Evolutionary conservation across 2,329 filamentous ascomycete genomes (phyloP), one percentile per base, ranked within the genome.

Genomic region (Neofusicoccum cordaticola): DNA sequence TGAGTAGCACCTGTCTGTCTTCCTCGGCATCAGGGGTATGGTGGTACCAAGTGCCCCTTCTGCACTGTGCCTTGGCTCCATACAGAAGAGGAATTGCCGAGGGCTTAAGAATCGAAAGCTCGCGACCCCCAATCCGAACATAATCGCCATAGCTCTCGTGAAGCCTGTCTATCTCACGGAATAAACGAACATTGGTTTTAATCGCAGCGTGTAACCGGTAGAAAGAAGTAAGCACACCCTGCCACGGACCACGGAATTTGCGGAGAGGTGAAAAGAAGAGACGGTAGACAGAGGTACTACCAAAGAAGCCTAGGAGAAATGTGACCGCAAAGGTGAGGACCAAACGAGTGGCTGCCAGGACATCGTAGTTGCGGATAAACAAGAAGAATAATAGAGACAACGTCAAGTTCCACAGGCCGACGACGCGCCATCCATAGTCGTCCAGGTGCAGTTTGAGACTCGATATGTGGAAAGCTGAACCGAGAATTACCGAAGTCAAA

Each of bases 211-310:
- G 42, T 11, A 45, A 41, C 4, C 47, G 31, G 45, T 63, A 65
- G 31, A 62, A 60, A 15, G 52, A 62, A n/a, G 65, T 60, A 1
- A 65, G 7, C 31, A 45, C 60, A 17, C 57, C 62, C 45, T 51
- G 50, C 34, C 53, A 48, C 22, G 65, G 65, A 4, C 62, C 63
- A 5, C 41, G 57, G 44, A 65, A 66, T 37, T 74, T 70, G 19
- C 50, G 71, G 15, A 80, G 70, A 7, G 74, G 77, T 53, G 81
- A 79, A 66, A 80, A 79, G 57, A 77, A 73, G 2, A 72, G 64
- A 19, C 79, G 74, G 67, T 82, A 78, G 22, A 77, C 62, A 9
- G 73, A 27, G 19, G 80, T 78, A 66, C 78, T 80, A 4, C 67
- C 39, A 9, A 65, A 39, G 7, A 75, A 60, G 7, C 70, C 67